phyloP scores from a whole-genome alignment of 495 filamentous ascomycete genomes.

The Lasiosphaeris hirsuta region DNA sequence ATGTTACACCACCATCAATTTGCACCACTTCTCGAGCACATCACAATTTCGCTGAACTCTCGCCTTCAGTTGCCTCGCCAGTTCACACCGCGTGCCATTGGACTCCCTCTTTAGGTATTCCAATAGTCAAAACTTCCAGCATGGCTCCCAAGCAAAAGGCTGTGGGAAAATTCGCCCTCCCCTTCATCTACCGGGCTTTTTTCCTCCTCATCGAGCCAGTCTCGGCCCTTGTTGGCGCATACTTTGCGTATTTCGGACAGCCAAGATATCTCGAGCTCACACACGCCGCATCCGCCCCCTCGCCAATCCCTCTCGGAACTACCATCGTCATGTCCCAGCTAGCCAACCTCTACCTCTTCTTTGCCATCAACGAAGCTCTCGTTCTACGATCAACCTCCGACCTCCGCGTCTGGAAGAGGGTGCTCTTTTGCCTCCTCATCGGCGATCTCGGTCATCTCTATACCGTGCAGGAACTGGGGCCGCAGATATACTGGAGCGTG shows the following conservation, averaged over 20 bases:
- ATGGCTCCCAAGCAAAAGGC: slow-evolving; percentile 1
- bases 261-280: slow-evolving; percentile 59
- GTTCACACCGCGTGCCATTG: neutral
- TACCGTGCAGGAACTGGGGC: slow-evolving; percentile 49
- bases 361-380: slow-evolving; percentile 67
- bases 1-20: too few relatives aligned
- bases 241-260: slow-evolving; percentile 55
- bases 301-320: slow-evolving; percentile 38
- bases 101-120: neutral
- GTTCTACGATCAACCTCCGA: slow-evolving; percentile 62
- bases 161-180: slow-evolving; percentile 31
- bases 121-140: neutral
- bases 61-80: too few relatives aligned
- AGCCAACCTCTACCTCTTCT: slow-evolving; percentile 62
- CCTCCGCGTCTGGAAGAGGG: slow-evolving; percentile 58
- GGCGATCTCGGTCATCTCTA: slow-evolving; percentile 69
- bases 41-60: too few relatives aligned
- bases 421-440: slow-evolving; percentile 59
- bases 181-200: slow-evolving; percentile 54
- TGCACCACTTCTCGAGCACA: too few relatives aligned
- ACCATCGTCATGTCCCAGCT: slow-evolving; percentile 59
- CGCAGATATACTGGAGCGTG: slow-evolving; percentile 54
- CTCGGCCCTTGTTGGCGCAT: slow-evolving; percentile 62
- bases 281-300: slow-evolving; percentile 43
- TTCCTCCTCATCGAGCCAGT: slow-evolving; percentile 67